Evolutionary conservation across 202 grass and related monocot genomes (phyloP).

Genomic region (Setaria italica): DNA sequence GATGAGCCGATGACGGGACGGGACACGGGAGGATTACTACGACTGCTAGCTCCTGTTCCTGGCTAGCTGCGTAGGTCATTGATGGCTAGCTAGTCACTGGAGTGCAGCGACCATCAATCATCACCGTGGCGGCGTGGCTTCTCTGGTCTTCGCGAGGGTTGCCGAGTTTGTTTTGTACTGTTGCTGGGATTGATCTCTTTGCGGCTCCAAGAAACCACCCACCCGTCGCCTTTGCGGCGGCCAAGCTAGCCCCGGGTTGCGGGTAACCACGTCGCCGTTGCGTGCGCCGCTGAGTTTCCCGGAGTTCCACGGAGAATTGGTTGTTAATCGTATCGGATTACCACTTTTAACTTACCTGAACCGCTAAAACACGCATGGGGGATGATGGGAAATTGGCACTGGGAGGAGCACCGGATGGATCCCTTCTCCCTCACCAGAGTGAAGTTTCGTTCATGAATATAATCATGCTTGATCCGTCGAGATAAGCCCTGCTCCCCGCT

Average conservation of each 20-base stretch:
- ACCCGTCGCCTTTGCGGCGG: background rate
- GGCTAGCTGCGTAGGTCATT: background rate
- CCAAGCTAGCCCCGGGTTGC: background rate
- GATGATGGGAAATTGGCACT: background rate
- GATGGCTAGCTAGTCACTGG: background rate
- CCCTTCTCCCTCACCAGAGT: background rate
- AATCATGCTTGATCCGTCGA: background rate
- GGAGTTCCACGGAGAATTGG: slow-evolving; percentile 19
- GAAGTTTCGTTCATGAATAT: background rate
- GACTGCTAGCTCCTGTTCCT: background rate
- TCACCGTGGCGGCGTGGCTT: background rate
- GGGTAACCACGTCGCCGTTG: slow-evolving; percentile 27
- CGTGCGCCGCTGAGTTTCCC: background rate
- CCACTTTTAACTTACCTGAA: slow-evolving; percentile 50
- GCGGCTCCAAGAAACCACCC: background rate
- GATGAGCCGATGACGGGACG: too few species aligned
- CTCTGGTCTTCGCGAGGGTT: slow-evolving; percentile 13
- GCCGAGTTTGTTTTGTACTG: slow-evolving; percentile 13
- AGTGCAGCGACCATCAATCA: background rate
- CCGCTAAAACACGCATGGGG: slow-evolving; percentile 46
- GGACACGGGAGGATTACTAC: background rate
- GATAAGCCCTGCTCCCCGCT: slow-evolving; percentile 37
- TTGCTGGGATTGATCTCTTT: background rate
- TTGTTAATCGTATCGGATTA: slow-evolving; percentile 5
- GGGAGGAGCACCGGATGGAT: background rate